These are phyloP conservation scores for Auriscalpium vulgare DNA, from an alignment of 768 basidiomycete species.

Conservation along the genomic window DNA sequence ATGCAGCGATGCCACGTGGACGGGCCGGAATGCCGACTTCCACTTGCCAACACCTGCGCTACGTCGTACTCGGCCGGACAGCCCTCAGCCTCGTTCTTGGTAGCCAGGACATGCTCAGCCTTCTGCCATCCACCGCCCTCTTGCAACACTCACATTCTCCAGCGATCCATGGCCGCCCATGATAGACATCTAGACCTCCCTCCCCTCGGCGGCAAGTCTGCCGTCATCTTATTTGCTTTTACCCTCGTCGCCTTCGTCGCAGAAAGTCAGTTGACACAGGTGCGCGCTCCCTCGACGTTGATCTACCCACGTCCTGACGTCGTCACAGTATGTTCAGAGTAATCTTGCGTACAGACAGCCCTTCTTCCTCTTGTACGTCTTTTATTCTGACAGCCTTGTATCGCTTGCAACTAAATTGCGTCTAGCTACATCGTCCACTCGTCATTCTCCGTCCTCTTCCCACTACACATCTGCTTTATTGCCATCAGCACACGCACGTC, in stretches of 20 bases:
- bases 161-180: background rate
- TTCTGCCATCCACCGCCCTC: background rate
- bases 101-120: background rate
- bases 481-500: constrained; percentile 40
- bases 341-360: constrained; percentile 75
- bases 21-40: background rate
- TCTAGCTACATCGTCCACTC: constrained; percentile 86
- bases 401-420: no score
- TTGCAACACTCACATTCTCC: background rate
- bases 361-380: constrained; percentile 76
- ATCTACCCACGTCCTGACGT: background rate
- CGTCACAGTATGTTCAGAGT: constrained; percentile 66
- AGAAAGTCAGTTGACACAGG: constrained; percentile 75
- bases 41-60: background rate
- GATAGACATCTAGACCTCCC: background rate
- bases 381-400: no score
- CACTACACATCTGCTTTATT: constrained; percentile 71
- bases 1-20: background rate
- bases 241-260: constrained; percentile 65
- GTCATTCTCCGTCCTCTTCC: constrained; percentile 69
- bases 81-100: background rate
- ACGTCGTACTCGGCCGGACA: background rate
- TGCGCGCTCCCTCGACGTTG: constrained; percentile 23
- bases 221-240: constrained; percentile 48
- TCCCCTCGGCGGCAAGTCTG: constrained; percentile 33